Percentiles rank a stretch among this genome's conserved stretches.
Evolutionary conservation across 139 green algal genomes (phyloP).

Genomic region (Coccomyxa sp.): DNA sequence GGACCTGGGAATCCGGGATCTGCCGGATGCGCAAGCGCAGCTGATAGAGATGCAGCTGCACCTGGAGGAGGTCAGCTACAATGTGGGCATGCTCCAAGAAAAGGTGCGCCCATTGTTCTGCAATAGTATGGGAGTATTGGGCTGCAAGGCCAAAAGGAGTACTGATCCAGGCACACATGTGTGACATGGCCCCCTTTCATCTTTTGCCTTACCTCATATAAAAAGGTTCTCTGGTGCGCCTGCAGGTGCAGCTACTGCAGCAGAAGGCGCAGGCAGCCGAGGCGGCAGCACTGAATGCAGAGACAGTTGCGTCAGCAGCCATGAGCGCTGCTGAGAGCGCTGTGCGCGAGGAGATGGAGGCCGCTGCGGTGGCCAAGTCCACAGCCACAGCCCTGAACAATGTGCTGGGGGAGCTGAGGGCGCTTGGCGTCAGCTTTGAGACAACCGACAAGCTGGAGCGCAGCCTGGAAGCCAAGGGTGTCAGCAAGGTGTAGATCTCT

Average conservation of each 20-base stretch:
- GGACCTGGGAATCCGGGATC: constrained; percentile 2
- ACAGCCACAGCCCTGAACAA: constrained; percentile 58
- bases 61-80: constrained; percentile 5
- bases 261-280: constrained; percentile 16
- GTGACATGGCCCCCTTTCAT: not conserved
- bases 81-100: constrained; percentile 10
- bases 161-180: not conserved
- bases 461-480: constrained; percentile 4
- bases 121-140: not conserved
- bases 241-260: constrained; percentile 18
- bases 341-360: constrained; percentile 80
- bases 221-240: not conserved
- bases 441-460: not conserved
- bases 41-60: constrained; percentile 19
- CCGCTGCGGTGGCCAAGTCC: constrained; percentile 44
- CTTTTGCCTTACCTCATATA: not conserved
- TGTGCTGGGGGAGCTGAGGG: constrained; percentile 52
- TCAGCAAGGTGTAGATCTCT: not conserved
- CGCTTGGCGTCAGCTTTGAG: constrained; percentile 10
- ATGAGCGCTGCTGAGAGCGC: constrained; percentile 77
- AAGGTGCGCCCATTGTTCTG: constrained; percentile 12
- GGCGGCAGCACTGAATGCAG: constrained; percentile 31
- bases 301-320: constrained; percentile 56
- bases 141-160: not conserved
- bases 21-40: constrained; percentile 20